phyloP scores from a whole-genome alignment of 257 asterid species.

The Nicotiana obtusifolia region DNA sequence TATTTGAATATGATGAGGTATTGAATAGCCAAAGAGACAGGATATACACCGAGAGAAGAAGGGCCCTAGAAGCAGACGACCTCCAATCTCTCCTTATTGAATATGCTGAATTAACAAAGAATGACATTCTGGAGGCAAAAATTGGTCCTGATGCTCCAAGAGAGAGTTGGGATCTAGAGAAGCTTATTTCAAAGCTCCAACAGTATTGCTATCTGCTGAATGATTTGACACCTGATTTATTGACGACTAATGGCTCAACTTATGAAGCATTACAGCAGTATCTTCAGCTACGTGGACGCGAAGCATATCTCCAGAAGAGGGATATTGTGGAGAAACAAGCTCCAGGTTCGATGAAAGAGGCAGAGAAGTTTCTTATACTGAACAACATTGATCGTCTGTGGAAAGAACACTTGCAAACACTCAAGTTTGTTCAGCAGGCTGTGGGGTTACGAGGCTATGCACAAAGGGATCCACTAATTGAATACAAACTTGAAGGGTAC shows the following conservation, averaged over 20 bases:
- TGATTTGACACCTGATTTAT: conserved; percentile 30
- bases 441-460: conserved; percentile 98
- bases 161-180: conserved; percentile 92
- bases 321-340: conserved; percentile 91
- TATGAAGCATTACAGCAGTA: conserved; percentile 31
- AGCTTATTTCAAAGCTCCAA: conserved; percentile 78
- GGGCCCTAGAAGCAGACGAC: conserved; percentile 84
- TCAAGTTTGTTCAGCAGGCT: conserved; percentile 98
- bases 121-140: conserved; percentile 95
- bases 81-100: conserved; percentile 84
- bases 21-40: conserved; percentile 98
- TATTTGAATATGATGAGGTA: conserved; percentile 93
- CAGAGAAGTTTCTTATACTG: conserved; percentile 86
- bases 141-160: conserved; percentile 74
- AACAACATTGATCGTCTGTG: conserved; percentile 92
- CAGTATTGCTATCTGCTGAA: conserved; percentile 55
- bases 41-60: conserved; percentile 90
- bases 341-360: conserved; percentile 94
- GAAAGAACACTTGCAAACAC: conserved; percentile 99
- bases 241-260: conserved; percentile 25
- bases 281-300: conserved; percentile 53
- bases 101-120: conserved; percentile 97
- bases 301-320: conserved; percentile 82
- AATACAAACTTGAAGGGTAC: conserved; percentile 97
- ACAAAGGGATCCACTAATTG: conserved; percentile 96